Percentiles rank a stretch among this genome's conserved stretches.
Conservation (phyloP, 257 asterid genomes). For the Penstemon eatonii region DNA sequence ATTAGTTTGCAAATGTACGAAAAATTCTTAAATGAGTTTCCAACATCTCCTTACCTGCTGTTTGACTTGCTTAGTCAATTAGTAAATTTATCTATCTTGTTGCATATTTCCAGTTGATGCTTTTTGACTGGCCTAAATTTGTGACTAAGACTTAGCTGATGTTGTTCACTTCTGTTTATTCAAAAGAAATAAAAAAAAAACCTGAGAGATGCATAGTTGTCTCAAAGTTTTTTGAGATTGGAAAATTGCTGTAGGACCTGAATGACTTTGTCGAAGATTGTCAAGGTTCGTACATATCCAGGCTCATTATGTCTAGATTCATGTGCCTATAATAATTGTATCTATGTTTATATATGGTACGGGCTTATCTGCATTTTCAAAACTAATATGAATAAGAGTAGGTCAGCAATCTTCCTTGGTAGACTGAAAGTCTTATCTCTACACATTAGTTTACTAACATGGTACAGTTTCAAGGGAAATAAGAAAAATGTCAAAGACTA, state of each 20-base stretch:
- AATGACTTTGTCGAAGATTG: not conserved
- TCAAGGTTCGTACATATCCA: too few species aligned
- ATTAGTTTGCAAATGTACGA: conserved; percentile 11
- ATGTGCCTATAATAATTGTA: too few species aligned
- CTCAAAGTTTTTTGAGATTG: conserved; percentile 15
- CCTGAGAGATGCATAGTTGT: conserved; percentile 19
- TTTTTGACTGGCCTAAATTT: conserved; percentile 8
- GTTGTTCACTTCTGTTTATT: conserved; percentile 22
- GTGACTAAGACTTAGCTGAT: conserved; percentile 9
- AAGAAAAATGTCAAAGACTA: too few species aligned
- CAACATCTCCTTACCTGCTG: conserved; percentile 22
- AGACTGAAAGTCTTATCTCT: too few species aligned
- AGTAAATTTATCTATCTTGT: conserved; percentile 16
- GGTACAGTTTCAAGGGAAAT: too few species aligned
- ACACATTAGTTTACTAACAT: too few species aligned
- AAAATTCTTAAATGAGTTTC: conserved; percentile 8
- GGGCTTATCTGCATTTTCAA: too few species aligned
- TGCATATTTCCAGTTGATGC: conserved; percentile 2
- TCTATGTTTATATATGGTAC: too few species aligned
- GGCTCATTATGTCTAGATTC: too few species aligned
- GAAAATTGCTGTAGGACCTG: conserved; percentile 21
- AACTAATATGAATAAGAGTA: too few species aligned
- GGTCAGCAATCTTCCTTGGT: too few species aligned
- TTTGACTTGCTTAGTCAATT: conserved; percentile 13
- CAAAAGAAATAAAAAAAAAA: not conserved